Base-by-base conservation (phyloP, 179 eudicot species). In the Heliamphora pulchella region DNA sequence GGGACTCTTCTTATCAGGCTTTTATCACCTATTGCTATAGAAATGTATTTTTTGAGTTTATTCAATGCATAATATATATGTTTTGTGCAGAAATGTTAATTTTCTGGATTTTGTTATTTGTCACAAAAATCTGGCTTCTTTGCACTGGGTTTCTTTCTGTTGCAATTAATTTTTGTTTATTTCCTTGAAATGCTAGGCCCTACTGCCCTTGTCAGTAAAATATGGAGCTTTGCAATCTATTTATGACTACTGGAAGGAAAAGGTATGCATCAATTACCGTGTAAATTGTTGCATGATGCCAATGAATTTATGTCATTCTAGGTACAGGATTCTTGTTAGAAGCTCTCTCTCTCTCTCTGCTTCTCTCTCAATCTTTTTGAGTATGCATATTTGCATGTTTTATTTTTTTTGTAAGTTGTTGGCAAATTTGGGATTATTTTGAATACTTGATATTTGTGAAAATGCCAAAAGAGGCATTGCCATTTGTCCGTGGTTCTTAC, bases 241-340 rank as follows among this genome's bases (percentile, higher is more conserved):
- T 58, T 87, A 85, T 69, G 80, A 59, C 74, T 85, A 83, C 82
- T 87, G 89, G 89, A 87, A 85, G 68, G 85, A 85, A 81, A 87
- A 87, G 88, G 89, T 87, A 83, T 15, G 72, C 20, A 20, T 43
- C 39, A 8, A 71, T 46, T 70, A 70, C 51, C 11, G 3, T 69
- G 5, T 44, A 14, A 69, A 17, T 1, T 48, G 9, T 44, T 44
- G 22, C 44, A 69, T 7, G 18, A 54, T 54, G 8, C 11, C 13
- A 11, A 54, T 11, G 58, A 54, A 54, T 11, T 14, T 54, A 54
- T 54, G 8, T 11, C 58, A 54, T 54, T 46, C 22, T 13, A 39
- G 71, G 18, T 70, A 70, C 17, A 46, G 14, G 48, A 48, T 18
- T 69, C 53, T 48, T 71, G 41, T n/a, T 71, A 48, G 75, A 3